phyloP scores from a whole-genome alignment of 1,284 basidiomycete genomes.

The Ustilago lituana region DNA sequence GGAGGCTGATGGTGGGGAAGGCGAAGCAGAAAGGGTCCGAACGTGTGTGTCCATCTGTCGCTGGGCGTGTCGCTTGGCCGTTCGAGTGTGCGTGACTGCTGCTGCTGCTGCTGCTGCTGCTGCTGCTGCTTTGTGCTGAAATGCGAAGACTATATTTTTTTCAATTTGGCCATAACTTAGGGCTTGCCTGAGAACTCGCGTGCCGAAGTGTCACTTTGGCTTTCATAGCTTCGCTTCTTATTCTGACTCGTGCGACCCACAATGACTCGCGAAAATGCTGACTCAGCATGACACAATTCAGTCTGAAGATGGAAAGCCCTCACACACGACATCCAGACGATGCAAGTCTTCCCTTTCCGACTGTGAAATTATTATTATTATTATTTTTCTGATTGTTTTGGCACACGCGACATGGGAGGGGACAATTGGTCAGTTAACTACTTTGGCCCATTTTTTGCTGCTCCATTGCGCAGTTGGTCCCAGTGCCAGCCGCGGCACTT shows the following conservation, averaged over 20 bases:
- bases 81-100: no score
- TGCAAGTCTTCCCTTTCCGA: no score
- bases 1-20: conserved; percentile 1
- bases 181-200: conserved; percentile 16
- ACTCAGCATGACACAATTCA: conserved; percentile 22
- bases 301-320: no score
- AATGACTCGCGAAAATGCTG: conserved; percentile 5
- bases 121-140: no score
- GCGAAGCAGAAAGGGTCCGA: background rate
- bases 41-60: background rate
- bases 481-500: background rate
- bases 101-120: no score
- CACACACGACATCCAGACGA: conserved; percentile 13
- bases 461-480: background rate
- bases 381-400: no score
- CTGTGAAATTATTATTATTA: no score
- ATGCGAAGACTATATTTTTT: conserved; percentile 1
- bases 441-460: background rate
- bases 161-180: background rate
- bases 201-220: conserved; percentile 39
- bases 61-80: background rate
- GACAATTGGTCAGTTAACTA: no score
- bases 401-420: background rate
- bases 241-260: conserved; percentile 25
- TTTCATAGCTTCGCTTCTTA: no score